These are phyloP conservation scores for Tarenaya hassleriana DNA, from an alignment of 345 rosid genomes.

Conservation along the genomic window DNA sequence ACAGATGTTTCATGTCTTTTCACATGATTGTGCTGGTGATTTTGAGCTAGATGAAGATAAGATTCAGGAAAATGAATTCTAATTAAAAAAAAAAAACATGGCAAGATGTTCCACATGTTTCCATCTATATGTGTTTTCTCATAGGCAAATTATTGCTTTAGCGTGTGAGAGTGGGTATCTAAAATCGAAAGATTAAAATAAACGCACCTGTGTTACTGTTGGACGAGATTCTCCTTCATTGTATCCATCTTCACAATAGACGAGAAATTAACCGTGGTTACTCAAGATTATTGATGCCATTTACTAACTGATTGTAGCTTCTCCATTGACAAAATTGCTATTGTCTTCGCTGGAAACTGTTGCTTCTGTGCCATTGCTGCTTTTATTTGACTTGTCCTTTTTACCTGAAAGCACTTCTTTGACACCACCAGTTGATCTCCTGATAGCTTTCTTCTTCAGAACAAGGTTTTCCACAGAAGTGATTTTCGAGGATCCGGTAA, in stretches of 20 bases:
- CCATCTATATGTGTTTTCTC: too few species aligned
- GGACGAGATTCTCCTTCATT: slow-evolving; percentile 16
- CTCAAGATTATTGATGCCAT: slow-evolving; percentile 5
- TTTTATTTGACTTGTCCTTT: slow-evolving; percentile 40
- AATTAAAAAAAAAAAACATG: too few species aligned
- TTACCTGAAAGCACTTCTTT: slow-evolving; percentile 28
- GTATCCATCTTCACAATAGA: slow-evolving; percentile 9
- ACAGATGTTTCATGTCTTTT: too few species aligned
- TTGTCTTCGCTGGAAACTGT: slow-evolving; percentile 32
- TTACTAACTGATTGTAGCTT: slow-evolving; percentile 48
- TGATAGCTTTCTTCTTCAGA: slow-evolving; percentile 52
- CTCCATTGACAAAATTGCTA: slow-evolving; percentile 53
- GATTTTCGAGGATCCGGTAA: slow-evolving; percentile 32
- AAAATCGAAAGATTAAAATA: too few species aligned
- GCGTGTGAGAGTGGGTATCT: too few species aligned
- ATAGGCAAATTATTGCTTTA: too few species aligned
- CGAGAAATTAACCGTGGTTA: slow-evolving; percentile 13
- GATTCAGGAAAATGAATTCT: too few species aligned
- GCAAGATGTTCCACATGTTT: too few species aligned
- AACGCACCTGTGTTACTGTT: too few species aligned
- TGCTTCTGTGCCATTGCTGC: slow-evolving; percentile 31
- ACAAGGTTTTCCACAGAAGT: slow-evolving; percentile 32
- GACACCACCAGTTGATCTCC: slow-evolving; percentile 39
- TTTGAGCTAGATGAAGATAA: too few species aligned
- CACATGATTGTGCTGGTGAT: too few species aligned